Evolutionary conservation across 495 filamentous ascomycete species (phyloP), one percentile per base, ranked within the genome.

Genomic region (Pyrenula aspistea): DNA sequence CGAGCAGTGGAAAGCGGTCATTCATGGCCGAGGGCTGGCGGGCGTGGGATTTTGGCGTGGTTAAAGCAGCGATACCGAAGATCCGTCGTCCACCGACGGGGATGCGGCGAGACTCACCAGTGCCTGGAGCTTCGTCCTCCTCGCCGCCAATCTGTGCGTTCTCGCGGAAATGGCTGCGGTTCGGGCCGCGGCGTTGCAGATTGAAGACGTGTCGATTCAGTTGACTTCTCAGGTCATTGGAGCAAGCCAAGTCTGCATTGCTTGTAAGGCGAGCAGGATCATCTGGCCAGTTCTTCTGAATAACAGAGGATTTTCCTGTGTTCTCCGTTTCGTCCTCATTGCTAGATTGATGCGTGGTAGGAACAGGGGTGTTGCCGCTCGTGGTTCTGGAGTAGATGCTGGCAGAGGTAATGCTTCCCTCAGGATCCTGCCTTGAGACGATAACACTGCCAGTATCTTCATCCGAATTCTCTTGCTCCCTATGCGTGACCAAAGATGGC

Each of bases 331-430:
- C 22, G 2, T 53, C n/a, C 3, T 61, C 62, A 1, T 62, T 49
- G 1, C 23, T 53, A 51, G 52, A 57, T 25, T 61, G 24, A 24
- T 23, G 24, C 51, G 48, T 55, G 48, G 52, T 59, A 15, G 56
- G 56, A 2, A 49, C 57, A 8, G 70, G 71, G 2, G 73, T 71
- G 24, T 72, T 60, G 22, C 74, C 78, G 55, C 73, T 73, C 24
- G 75, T 77, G 10, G 74, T 75, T 59, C 79, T 71, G 12, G 80
- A 84, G 67, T 84, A 84, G 1, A 81, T 55, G 56, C 81, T 84
- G 2, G 74, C 73, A 19, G 76, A 74, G 25, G 64, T 63, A n/a
- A 60, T 55, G 49, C 60, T 58, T 24, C 48, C 23, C 47, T 49
- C 55, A 22, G 55, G 53, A 51, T 57, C 24, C 8, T 25, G 42